Evolutionary conservation across 140 eudicot species (phyloP), one percentile per base, ranked within the genome.

Genomic region (Stevia rebaudiana): DNA sequence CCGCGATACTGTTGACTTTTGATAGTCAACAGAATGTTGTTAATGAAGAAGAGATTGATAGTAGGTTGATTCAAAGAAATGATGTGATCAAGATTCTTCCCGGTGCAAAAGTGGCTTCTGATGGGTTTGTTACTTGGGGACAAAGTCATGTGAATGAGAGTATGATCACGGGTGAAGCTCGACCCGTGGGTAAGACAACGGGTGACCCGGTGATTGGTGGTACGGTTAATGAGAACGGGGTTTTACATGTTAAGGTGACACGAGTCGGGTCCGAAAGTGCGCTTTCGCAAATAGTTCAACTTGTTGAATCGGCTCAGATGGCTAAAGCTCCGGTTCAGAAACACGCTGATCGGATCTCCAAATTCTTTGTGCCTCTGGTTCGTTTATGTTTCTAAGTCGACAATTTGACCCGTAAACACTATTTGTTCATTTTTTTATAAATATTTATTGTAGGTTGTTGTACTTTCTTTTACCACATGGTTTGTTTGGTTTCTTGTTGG

Each of bases 301-400:
- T 92, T 10, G 96, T 92, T 46, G 98, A 92, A 65, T 85, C 98
- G 21, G 96, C 98, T 0, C 98, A 92, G 65, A 81, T 92, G 95
- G 98, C 96, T 35, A 92, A 88, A 83, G 98, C 98, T 70, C 98
- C 96, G 0, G 95, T 92, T 42, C 98, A 92, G 81, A 92, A 85
- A 78, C 74, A 88, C 17, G 98, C 98, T 22, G 98, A 92, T 73
- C 89, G 82, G 47, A 88, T 92, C 54, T 88, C 99, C 57, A 92
- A 81, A 39, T 88, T 56, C 74, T 92, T 92, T 63, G 99, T 92
- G 59, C 97, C 99, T 41, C 69, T 83, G 73, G 99, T 90, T 71
- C 42, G 83, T 76, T 36, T 39, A 48, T 54, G 28, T 16, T 56
- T 65, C 57, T 23, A 36, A n/a, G n/a, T n/a, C n/a, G n/a, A n/a